A percentile compares a stretch with the other conserved stretches of the same genome.
phyloP scores from a whole-genome alignment of 108 stramenopile genomes.

The Nitzschia sp. region DNA sequence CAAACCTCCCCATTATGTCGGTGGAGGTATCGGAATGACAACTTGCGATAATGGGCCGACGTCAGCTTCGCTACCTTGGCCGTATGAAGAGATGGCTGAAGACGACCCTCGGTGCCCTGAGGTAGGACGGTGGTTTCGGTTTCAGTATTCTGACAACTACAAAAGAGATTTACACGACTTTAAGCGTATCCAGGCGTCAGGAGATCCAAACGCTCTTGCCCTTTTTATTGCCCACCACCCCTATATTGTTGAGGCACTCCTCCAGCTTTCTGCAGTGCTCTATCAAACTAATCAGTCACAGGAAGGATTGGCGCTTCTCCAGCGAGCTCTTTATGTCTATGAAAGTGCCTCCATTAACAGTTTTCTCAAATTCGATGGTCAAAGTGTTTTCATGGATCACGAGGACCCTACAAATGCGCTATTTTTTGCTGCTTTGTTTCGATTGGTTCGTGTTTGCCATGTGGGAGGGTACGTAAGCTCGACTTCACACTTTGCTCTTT shows the following conservation, averaged over 20 bases:
- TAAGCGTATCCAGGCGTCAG: constrained; percentile 35
- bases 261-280: constrained; percentile 67
- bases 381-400: constrained; percentile 52
- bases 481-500: neutral
- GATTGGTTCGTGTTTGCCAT: constrained; percentile 54
- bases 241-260: constrained; percentile 57
- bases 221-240: constrained; percentile 81
- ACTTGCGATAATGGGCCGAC: constrained; percentile 35
- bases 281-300: constrained; percentile 69
- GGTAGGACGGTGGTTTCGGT: constrained; percentile 52
- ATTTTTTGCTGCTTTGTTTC: constrained; percentile 64
- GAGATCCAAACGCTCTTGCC: constrained; percentile 73
- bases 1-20: constrained; percentile 70
- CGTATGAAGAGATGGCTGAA: constrained; percentile 49
- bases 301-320: constrained; percentile 56
- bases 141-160: constrained; percentile 68
- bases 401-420: constrained; percentile 48
- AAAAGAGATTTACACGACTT: constrained; percentile 42
- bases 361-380: constrained; percentile 27
- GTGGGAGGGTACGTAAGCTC: constrained; percentile 31
- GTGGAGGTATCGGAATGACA: constrained; percentile 71
- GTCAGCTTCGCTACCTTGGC: constrained; percentile 56
- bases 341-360: constrained; percentile 55
- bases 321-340: constrained; percentile 62
- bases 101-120: constrained; percentile 23